Evolutionary conservation across 306 rosid species (phyloP).

Genomic region (Cucurbita ficifolia): DNA sequence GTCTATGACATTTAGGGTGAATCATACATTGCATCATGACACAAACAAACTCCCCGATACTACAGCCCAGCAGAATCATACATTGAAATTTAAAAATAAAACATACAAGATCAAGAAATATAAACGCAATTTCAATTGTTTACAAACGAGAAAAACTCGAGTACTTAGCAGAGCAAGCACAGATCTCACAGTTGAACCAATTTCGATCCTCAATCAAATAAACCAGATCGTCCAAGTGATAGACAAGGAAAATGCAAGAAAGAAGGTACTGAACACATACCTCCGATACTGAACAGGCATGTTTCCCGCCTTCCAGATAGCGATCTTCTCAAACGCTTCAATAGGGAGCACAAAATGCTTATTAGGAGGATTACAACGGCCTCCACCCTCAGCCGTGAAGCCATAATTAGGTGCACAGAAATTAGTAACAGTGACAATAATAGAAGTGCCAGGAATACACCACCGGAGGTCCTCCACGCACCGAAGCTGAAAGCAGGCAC

Average conservation of each 20-base stretch:
- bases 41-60: neutral
- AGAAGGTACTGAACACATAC: constrained; percentile 9
- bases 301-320: constrained; percentile 94
- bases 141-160: neutral
- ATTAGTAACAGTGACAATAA: constrained; percentile 74
- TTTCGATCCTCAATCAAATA: neutral
- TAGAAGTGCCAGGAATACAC: constrained; percentile 84
- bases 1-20: neutral
- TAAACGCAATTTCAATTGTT: neutral
- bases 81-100: neutral
- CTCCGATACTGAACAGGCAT: constrained; percentile 91
- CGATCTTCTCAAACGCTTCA: constrained; percentile 91
- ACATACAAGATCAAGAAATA: neutral
- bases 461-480: constrained; percentile 83
- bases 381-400: constrained; percentile 68
- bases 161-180: neutral
- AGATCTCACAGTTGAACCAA: neutral
- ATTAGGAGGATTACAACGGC: constrained; percentile 80
- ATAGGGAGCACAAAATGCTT: constrained; percentile 81
- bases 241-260: neutral
- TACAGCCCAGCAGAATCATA: neutral
- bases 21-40: neutral
- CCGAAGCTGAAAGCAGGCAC: constrained; percentile 71
- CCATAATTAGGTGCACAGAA: constrained; percentile 92
- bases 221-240: neutral